Base-by-base conservation (phyloP, 2,329 filamentous ascomycete genomes). In the Westerdykella sp. region DNA sequence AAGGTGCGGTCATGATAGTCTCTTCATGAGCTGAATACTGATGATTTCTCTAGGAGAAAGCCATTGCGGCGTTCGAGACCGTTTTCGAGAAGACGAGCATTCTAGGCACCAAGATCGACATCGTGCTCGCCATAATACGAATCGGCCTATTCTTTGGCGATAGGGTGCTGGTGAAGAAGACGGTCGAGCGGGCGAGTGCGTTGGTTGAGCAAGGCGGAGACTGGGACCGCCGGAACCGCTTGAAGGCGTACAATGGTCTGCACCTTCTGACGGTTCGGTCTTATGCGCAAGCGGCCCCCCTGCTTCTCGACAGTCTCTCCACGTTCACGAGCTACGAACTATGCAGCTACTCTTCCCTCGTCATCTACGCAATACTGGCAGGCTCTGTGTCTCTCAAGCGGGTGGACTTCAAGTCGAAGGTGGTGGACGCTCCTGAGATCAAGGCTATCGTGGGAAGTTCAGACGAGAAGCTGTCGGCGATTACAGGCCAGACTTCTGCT, bases 301-400 rank as follows among this genome's bases (percentile, higher is more conserved):
- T 96, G 10, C 84, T 98, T 40, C 87, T 98, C 62, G 93, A 98
- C 75, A 95, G 88, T 63, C 78, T 98, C 54, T 96, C 91, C 22
- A 98, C 93, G 16, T 98, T 98, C 69, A 98, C 93, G 49, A 96
- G 89, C 68, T 96, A 96, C 73, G 93, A 98, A 70, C 81, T 98
- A 39, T 98, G 93, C 81, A 91, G 85, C 54, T 98, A 98, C 75
- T 95, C 89, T 46, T 85, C 81, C 48, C 80, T 98, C 18, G 93
- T 98, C 40, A 83, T 96, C 44, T 98, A 97, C 73, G 89, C 93
- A 1, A 91, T 97, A 16, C 82, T 98, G 28, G 89, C 93, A 30
- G 93, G 93, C 46, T 94, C 90, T 6, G 84, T 97, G 18, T 93
- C 91, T 37, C 79, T 98, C 44, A 95, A 96, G 75, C 85, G 93